phyloP scores from a whole-genome alignment of 2,329 filamentous ascomycete species.

The Aureobasidium vineae region DNA sequence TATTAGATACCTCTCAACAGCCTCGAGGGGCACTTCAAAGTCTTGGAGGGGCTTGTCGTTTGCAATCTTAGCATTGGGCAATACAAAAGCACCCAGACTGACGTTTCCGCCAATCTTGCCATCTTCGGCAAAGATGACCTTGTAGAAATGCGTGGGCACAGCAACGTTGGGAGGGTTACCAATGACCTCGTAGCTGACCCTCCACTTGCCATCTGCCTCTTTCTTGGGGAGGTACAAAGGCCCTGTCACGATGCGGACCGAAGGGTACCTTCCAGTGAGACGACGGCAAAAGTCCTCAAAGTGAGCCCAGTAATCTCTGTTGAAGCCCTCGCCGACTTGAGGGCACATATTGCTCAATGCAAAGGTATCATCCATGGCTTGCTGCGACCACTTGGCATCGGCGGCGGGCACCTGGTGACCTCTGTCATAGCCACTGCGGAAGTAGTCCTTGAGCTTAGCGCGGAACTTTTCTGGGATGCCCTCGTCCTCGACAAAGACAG shows the following conservation, averaged over 20 bases:
- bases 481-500: conserved; percentile 76
- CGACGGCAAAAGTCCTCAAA: conserved; percentile 95
- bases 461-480: conserved; percentile 81
- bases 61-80: conserved; percentile 85
- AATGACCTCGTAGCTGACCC: conserved; percentile 93
- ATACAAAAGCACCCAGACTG: conserved; percentile 87
- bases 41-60: conserved; percentile 85
- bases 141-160: conserved; percentile 98
- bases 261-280: conserved; percentile 76
- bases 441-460: conserved; percentile 89
- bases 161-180: conserved; percentile 90
- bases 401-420: conserved; percentile 97
- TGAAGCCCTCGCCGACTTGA: conserved; percentile 97
- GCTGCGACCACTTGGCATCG: conserved; percentile 92
- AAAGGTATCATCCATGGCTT: conserved; percentile 94
- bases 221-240: conserved; percentile 88
- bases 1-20: conserved; percentile 61
- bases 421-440: conserved; percentile 88
- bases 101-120: conserved; percentile 67
- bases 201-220: conserved; percentile 89
- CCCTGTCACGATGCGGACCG: conserved; percentile 87
- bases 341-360: conserved; percentile 95
- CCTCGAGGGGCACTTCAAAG: conserved; percentile 94
- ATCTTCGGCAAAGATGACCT: conserved; percentile 96
- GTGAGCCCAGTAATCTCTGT: conserved; percentile 98